Evolutionary conservation across 2,329 filamentous ascomycete genomes (phyloP), one percentile per base, ranked within the genome.

Genomic region (Emergomyces pasteurianus): DNA sequence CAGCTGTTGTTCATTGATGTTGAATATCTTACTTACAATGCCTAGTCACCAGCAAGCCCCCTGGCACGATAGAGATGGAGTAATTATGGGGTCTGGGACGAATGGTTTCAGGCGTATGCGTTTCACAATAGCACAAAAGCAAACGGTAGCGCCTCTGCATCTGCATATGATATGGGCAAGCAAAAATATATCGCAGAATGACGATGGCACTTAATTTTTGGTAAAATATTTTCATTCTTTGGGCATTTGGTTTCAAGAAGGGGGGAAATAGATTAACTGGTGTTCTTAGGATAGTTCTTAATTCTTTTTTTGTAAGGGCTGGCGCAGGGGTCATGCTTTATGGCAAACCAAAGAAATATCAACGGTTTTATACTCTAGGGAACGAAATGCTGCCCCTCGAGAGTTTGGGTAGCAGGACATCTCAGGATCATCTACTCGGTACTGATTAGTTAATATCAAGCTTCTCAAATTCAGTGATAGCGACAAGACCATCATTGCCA

Each of bases 1-100:
- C 10, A 5, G 6, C 34, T 6, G 10, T 10, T 26, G 8, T 14
- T n/a, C 26, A 49, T 23, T 26, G 1, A 46, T 36, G 26, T 26
- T 31, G 36, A 28, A 16, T 23, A 59, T 26, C 12, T 59, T 52
- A 23, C 28, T 49, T 58, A 58, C 43, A 16, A 21, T 47, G 4
- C 31, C 6, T 14, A 55, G 40, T 55, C 60, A 86, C 82, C n/a
- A 82, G 81, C 71, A 86, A 87, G 75, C 84, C 85, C 57, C 85
- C 85, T 46, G 84, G 83, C 63, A 89, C 86, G 1, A 89, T 89
- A 69, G 87, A 89, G 77, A 82, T 89, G 77, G 85, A 89, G 75
- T 89, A 64, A 53, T 23, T 42, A 7, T n/a, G 34, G n/a, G n/a
- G 26, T 23, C 36, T 34, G n/a, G 21, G 36, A 43, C 23, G 21